Conservation (phyloP, 495 filamentous ascomycete species). For the Penicillium samsonianum region DNA sequence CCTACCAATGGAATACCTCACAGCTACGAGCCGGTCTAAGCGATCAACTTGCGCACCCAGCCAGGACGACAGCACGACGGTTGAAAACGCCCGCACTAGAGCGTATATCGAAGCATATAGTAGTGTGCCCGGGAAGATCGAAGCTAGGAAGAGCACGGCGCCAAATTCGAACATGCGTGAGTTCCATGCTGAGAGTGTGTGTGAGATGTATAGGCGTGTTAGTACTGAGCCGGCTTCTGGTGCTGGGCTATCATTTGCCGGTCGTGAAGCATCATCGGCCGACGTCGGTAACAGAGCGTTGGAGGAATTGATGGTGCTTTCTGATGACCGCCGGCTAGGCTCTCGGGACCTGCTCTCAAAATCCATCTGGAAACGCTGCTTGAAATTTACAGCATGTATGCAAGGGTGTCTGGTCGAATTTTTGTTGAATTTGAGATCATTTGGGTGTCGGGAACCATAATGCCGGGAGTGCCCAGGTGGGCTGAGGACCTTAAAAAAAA, state of each 20-base stretch:
- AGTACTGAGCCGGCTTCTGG: constrained; percentile 22
- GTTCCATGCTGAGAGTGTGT: constrained; percentile 72
- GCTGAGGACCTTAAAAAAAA: constrained; percentile 9
- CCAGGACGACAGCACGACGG: constrained; percentile 40
- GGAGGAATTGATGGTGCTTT: neutral
- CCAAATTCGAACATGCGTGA: constrained; percentile 68
- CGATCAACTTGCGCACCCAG: constrained; percentile 48
- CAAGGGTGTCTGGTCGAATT: neutral
- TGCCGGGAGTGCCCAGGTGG: constrained; percentile 14
- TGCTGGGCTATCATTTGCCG: neutral
- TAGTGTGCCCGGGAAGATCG: constrained; percentile 57
- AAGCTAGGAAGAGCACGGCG: constrained; percentile 62
- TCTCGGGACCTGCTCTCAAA: neutral
- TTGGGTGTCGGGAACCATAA: neutral
- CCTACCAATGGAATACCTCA: constrained; percentile 53
- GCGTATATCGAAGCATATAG: constrained; percentile 47
- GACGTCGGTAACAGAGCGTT: neutral
- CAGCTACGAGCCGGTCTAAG: constrained; percentile 48
- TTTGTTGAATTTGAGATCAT: neutral
- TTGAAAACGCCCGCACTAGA: constrained; percentile 32
- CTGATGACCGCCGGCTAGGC: neutral
- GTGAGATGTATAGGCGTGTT: constrained; percentile 39
- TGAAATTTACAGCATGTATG: neutral
- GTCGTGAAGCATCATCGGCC: neutral
- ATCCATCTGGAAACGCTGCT: neutral